These are phyloP conservation scores for Gymnopus androsaceus DNA, from an alignment of 1,284 basidiomycete genomes.

Conservation along the genomic window DNA sequence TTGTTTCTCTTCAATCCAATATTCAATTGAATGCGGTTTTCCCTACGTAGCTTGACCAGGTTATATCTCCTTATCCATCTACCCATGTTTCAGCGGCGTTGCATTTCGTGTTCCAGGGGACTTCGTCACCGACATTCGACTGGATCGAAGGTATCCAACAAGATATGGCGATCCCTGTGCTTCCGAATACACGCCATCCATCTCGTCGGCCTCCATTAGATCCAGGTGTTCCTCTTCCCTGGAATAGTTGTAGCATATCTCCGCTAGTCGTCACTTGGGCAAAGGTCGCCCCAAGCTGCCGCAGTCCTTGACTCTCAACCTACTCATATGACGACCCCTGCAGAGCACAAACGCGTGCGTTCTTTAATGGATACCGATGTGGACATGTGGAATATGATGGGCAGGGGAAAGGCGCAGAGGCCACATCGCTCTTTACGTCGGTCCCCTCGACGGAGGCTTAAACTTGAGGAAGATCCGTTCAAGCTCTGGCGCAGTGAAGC, in stretches of 20 bases:
- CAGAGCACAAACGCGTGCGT: neutral
- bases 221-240: neutral
- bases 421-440: neutral
- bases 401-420: neutral
- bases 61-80: neutral
- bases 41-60: neutral
- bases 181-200: neutral
- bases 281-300: too few species aligned
- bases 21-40: neutral
- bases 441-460: neutral
- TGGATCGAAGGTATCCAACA: neutral
- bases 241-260: neutral
- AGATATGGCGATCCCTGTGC: neutral
- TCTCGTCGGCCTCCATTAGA: neutral
- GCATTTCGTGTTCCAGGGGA: neutral
- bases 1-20: neutral
- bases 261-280: neutral
- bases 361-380: neutral
- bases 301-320: neutral
- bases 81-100: neutral
- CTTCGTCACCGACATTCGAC: neutral
- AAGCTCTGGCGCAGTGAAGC: too few species aligned
- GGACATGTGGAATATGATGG: neutral
- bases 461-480: too few species aligned
- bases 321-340: neutral